Evolutionary conservation across 371 early-diverging fungal genomes (phyloP).

Genomic region (Mortierella sp.): DNA sequence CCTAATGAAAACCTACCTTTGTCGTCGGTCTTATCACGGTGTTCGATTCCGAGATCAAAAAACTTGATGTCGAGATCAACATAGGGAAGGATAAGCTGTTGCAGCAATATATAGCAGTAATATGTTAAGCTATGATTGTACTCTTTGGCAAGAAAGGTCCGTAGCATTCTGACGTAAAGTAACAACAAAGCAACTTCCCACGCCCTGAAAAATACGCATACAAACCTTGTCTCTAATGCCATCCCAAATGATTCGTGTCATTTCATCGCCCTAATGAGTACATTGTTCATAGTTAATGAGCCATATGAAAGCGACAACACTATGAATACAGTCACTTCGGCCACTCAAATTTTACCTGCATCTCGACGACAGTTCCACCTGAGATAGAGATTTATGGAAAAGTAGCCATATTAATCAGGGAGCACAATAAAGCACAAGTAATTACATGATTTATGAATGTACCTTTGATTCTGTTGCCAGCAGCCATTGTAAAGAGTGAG

Average conservation of each 20-base stretch:
- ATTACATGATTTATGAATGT: background rate
- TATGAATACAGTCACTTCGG: background rate
- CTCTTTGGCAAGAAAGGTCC: too few relatives aligned
- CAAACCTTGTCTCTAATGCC: slow-evolving; percentile 87
- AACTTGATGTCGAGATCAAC: slow-evolving; percentile 92
- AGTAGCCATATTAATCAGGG: background rate
- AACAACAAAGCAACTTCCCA: background rate
- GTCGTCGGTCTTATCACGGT: slow-evolving; percentile 81
- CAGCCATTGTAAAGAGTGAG: slow-evolving; percentile 9
- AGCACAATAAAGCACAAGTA: background rate
- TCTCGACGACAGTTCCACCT: slow-evolving; percentile 57
- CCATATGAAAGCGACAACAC: background rate
- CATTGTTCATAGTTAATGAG: background rate
- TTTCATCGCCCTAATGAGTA: slow-evolving; percentile 84
- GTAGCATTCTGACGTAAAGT: too few relatives aligned
- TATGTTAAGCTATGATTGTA: too few relatives aligned
- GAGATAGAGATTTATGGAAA: background rate
- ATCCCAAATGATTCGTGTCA: slow-evolving; percentile 97
- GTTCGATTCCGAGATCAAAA: slow-evolving; percentile 92
- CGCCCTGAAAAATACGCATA: background rate
- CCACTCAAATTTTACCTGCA: slow-evolving; percentile 34
- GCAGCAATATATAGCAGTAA: background rate
- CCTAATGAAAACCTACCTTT: slow-evolving; percentile 23
- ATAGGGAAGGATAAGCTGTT: slow-evolving; percentile 85
- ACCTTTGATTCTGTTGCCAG: slow-evolving; percentile 35